Evolutionary conservation across 768 basidiomycete genomes (phyloP), one percentile per base, ranked within the genome.

Genomic region (Lactarius vividus): DNA sequence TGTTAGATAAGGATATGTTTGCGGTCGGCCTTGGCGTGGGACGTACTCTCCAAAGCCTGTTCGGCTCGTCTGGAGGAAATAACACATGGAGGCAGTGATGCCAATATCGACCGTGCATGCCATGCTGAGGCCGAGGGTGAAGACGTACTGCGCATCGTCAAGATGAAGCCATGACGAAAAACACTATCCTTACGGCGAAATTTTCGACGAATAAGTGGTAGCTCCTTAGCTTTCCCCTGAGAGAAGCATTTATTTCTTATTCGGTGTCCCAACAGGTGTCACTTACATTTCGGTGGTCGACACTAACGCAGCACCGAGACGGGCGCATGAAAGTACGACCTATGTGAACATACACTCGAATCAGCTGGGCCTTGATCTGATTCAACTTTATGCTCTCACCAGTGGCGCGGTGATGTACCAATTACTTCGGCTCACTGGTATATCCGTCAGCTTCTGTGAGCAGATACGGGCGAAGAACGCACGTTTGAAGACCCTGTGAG

Each of bases 11-110:
- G 42, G 7, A 44, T n/a, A 20, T 23, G 46, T 23, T 49, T 49
- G 44, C 3, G 46, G 23, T 23, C 13, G 46, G 10, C n/a, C 20
- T 23, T 46, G 10, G 44, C n/a, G 44, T 11, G 5, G 4, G n/a
- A 42, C 62, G 29, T 58, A 67, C 66, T 37, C 33, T 13, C 58
- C 29, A 40, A 61, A 68, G 26, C 66, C 66, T 7, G 66, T 68
- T 18, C 66, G 66, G 52, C 57, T 68, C 37, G 18, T 42, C 1
- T 68, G 63, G 6, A 68, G 62, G 63, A 59, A 68, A 63, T 64
- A 68, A 29, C 66, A 64, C 33, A 68, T 53, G 0, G 63, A 13
- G 28, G 13, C 40, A 3, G 58, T 49, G 11, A 68, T 61, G 18
- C 60, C 31, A 16, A 68, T 16, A 23, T 68, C 66, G 37, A 61